Evolutionary conservation across 306 rosid species (phyloP), one percentile per base, ranked within the genome.

Genomic region (Pyrus communis): DNA sequence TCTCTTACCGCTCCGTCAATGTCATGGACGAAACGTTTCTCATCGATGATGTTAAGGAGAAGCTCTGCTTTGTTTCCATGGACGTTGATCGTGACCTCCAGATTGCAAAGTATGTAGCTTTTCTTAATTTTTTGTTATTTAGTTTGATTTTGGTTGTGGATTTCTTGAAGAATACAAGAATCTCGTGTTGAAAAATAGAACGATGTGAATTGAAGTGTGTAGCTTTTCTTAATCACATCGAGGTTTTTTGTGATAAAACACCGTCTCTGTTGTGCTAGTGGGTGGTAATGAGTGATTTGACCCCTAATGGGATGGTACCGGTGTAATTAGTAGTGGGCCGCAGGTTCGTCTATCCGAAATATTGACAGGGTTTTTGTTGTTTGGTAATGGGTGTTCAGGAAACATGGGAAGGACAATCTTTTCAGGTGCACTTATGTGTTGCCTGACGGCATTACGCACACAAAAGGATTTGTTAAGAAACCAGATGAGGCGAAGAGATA

Each of bases 21-120:
- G 97, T 92, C 42, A 92, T 94, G 98, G 98, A 91, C 40, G 98
- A 94, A 82, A 90, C 93, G 7, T 90, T 95, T 59, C 62, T 92
- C 35, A 90, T 95, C 35, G 98, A 95, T 27, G 96, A 92, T 40
- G 98, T 95, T 23, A 95, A 95, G 79, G 98, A 95, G 86, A 95
- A 84, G 81, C 93, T 95, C 64, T 95, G 98, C 86, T 90, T 92
- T 57, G 97, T 95, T 70, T 95, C 98, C 58, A 88, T 90, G 7
- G 82, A 94, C 58, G 81, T 95, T 4, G 52, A 84, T 15, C 89
- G 89, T 9, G 92, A 95, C 78, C 95, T 95, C 28, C 74, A 72
- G 66, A 82, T 90, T 4, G 91, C 97, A 9, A 89, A 92, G 97
- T 90, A 54, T 4, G 72, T 65, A 3, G 5, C 11, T 31, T 7